Evolutionary conservation across 2,329 filamentous ascomycete genomes (phyloP).

Genomic region (Trichocomaceae sp.): DNA sequence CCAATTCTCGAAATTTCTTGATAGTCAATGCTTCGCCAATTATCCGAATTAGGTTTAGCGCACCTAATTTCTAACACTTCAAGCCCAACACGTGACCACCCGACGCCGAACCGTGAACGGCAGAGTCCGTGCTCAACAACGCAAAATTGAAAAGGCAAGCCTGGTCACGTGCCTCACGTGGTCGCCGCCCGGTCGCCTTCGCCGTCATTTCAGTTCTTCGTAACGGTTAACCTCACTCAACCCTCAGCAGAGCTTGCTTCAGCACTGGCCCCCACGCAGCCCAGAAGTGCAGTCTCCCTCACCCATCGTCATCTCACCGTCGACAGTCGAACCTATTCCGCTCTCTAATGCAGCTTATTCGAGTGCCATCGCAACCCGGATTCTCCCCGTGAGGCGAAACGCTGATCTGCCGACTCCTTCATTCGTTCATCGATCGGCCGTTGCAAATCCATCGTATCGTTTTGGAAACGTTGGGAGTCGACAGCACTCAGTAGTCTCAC

Average conservation of each 20-base stretch:
- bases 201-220: constrained; percentile 12
- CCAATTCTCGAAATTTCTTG: too few species aligned
- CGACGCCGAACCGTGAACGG: neutral
- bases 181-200: constrained; percentile 9
- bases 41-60: too few species aligned
- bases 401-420: constrained; percentile 11
- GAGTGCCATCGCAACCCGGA: constrained; percentile 7
- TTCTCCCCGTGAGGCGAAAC: constrained; percentile 12
- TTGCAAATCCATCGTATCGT: constrained; percentile 8
- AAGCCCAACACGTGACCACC: constrained; percentile 1
- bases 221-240: constrained; percentile 7
- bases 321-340: neutral
- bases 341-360: constrained; percentile 12
- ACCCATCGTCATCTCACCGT: neutral
- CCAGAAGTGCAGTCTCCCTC: neutral
- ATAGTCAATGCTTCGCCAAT: too few species aligned
- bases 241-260: constrained; percentile 7
- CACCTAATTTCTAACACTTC: too few species aligned
- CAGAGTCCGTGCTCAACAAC: neutral
- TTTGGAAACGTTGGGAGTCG: neutral
- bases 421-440: constrained; percentile 12
- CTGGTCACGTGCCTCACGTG: constrained; percentile 12
- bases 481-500: neutral
- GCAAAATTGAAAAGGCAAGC: neutral
- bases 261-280: neutral